Evolutionary conservation across 306 rosid species (phyloP), one percentile per base, ranked within the genome.

Genomic region (Rosa chinensis): DNA sequence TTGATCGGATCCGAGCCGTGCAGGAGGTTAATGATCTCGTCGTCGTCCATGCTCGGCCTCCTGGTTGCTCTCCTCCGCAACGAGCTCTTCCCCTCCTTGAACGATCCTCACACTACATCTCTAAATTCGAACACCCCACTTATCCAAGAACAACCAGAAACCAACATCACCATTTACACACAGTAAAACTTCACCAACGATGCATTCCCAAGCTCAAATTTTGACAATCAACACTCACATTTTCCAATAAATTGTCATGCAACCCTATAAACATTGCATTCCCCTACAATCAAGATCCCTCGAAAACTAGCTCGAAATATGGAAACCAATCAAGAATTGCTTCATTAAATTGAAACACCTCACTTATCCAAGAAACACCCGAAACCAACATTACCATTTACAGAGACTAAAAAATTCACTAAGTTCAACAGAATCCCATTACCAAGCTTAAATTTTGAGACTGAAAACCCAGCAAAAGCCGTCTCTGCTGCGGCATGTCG

Each of bases 1-100:
- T 93, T 96, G 76, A 96, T 98, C 92, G 99, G 99, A 96, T 96
- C 98, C 94, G 99, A 96, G 73, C 99, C 99, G 88, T 91, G 98
- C 77, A 96, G 66, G 62, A 96, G 76, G 86, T 93, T 96, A 61
- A 96, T 73, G 84, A 96, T 87, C 91, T 96, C 99, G 39, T 96
- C 99, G 45, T 96, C 97, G 52, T 96, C 99, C 78, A 96, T 70
- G 70, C 99, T 96, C 83, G 91, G 98, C 93, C 97, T 82, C 82
- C 84, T 72, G 75, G 91, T 86, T 50, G 87, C 80, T 37, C 98
- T 81, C 85, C 99, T 90, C 85, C 98, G 78, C 17, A 93, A 91
- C 52, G 96, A 91, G 81, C 84, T 82, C 86, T 78, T 95, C 86
- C 98, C 99, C 70, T 95, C 99, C 89, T 88, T 95, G 75, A 93